phyloP scores from a whole-genome alignment of 2,329 filamentous ascomycete species.

The Penicillium decumbens region DNA sequence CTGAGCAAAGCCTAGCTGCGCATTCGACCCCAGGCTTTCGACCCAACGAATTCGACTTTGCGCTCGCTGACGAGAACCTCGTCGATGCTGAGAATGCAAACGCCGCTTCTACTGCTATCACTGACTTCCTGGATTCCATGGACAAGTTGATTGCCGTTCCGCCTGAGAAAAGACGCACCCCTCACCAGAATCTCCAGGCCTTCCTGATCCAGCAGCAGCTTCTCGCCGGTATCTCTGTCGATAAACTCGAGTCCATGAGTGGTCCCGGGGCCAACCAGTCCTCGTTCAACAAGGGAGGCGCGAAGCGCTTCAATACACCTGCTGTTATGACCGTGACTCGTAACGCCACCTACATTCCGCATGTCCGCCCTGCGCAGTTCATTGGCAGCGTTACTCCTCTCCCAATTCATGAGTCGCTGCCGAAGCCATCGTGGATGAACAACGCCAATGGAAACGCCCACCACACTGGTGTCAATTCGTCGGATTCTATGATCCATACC shows the following conservation, averaged over 20 bases:
- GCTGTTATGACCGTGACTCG: constrained; percentile 25
- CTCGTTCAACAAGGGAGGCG: not conserved
- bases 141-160: not conserved
- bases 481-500: not conserved
- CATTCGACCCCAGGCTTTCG: not conserved
- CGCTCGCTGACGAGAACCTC: not conserved
- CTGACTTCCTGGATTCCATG: not conserved
- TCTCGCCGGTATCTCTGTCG: constrained; percentile 24
- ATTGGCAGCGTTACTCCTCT: constrained; percentile 4
- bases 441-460: not conserved
- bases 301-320: not conserved
- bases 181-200: constrained; percentile 15
- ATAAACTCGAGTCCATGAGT: constrained; percentile 21
- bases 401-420: not conserved
- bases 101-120: not conserved
- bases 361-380: constrained; percentile 1
- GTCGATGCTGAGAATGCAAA: not conserved
- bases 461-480: not conserved
- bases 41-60: not conserved
- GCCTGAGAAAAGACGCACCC: not conserved
- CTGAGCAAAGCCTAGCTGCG: not conserved
- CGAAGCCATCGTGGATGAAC: not conserved
- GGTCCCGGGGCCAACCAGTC: not conserved
- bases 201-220: constrained; percentile 30
- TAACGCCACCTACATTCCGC: not conserved